A percentile compares a stretch with the other conserved stretches of the same genome.
Evolutionary conservation across 2,329 filamentous ascomycete genomes (phyloP).

Genomic region (Fusarium illudens): DNA sequence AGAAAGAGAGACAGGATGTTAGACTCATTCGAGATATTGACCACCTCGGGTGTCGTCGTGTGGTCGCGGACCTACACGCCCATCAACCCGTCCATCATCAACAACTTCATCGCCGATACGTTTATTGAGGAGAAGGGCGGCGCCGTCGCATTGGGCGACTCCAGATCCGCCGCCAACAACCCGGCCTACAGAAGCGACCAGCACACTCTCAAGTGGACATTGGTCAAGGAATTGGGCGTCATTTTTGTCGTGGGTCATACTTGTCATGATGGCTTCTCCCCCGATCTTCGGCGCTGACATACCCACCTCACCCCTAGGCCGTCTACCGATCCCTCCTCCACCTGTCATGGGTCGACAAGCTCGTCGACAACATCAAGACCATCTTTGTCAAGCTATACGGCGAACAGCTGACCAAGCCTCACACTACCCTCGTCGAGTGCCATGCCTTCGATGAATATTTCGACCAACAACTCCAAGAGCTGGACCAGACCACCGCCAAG

Average conservation of each 20-base stretch:
- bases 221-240: conserved; percentile 88
- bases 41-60: conserved; percentile 93
- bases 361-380: conserved; percentile 92
- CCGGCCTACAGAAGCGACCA: conserved; percentile 88
- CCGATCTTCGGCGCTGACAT: conserved; percentile 37
- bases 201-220: conserved; percentile 93
- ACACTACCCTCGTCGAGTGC: conserved; percentile 82
- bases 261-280: conserved; percentile 30
- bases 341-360: conserved; percentile 95
- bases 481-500: conserved; percentile 67
- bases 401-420: conserved; percentile 82
- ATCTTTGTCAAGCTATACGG: conserved; percentile 92
- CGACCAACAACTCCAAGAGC: conserved; percentile 86
- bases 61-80: conserved; percentile 90
- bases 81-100: conserved; percentile 84
- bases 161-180: conserved; percentile 68
- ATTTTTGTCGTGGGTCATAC: conserved; percentile 81
- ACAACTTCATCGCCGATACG: conserved; percentile 93
- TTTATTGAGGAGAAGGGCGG: conserved; percentile 94
- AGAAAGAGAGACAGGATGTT: conserved; percentile 68
- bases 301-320: conserved; percentile 64
- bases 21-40: conserved; percentile 96
- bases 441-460: conserved; percentile 89
- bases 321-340: conserved; percentile 97
- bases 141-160: conserved; percentile 66